These are phyloP conservation scores for Tetraselmis chui DNA, from an alignment of 139 green algal genomes.

Conservation along the genomic window DNA sequence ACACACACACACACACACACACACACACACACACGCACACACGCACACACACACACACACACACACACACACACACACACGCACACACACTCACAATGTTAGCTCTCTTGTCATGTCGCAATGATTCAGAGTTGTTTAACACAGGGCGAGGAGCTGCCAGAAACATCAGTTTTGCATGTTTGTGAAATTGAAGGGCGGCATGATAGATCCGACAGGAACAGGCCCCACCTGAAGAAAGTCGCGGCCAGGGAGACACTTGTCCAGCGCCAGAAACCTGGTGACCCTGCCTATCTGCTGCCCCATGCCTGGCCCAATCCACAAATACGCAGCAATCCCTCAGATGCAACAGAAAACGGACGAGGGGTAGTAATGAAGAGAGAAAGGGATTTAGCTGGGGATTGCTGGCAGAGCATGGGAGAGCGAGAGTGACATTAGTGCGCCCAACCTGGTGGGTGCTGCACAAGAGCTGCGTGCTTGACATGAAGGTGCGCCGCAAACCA, in stretches of 20 bases:
- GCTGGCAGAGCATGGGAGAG: too few species aligned
- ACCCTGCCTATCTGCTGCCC: background rate
- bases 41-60: too few species aligned
- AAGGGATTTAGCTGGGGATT: too few species aligned
- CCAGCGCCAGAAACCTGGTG: slow-evolving; percentile 88
- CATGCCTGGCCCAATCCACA: background rate
- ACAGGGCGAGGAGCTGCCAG: background rate
- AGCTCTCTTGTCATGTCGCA: background rate
- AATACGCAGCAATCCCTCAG: too few species aligned
- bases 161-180: background rate
- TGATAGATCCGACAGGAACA: background rate
- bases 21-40: too few species aligned
- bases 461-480: slow-evolving; percentile 86
- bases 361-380: background rate
- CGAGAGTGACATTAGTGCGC: too few species aligned
- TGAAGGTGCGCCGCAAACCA: slow-evolving; percentile 97
- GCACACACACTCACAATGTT: background rate
- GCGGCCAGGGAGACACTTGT: slow-evolving; percentile 92
- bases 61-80: background rate
- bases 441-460: slow-evolving; percentile 48
- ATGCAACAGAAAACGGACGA: background rate
- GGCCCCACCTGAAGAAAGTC: slow-evolving; percentile 84
- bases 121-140: background rate
- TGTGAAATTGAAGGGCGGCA: too few species aligned
- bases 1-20: too few species aligned